Evolutionary conservation across 169 alveolate species (phyloP).

Genomic region (Theileria parva): DNA sequence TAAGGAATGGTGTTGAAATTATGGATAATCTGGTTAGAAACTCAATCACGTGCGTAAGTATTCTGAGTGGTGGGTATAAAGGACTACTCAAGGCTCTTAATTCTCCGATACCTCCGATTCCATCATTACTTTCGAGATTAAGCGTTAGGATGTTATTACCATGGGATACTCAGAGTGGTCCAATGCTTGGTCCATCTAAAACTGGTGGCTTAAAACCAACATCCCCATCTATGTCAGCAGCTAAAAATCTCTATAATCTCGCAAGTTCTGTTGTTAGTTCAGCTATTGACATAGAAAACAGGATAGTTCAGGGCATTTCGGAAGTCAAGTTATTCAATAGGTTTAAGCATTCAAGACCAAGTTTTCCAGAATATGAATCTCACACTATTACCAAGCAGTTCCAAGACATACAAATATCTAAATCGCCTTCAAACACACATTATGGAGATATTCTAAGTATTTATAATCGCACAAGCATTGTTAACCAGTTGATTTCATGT

Average conservation of each 20-base stretch:
- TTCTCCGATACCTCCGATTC: constrained; percentile 18
- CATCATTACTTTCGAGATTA: constrained; percentile 5
- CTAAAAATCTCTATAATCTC: neutral
- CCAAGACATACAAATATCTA: neutral
- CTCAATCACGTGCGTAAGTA: constrained; percentile 43
- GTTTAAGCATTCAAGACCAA: neutral
- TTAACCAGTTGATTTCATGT: neutral
- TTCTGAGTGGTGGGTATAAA: constrained; percentile 53
- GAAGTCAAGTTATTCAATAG: constrained; percentile 10
- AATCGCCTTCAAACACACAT: neutral
- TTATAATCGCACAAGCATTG: neutral
- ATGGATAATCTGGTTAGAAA: constrained; percentile 12
- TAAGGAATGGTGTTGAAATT: constrained; percentile 36
- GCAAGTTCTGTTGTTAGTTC: neutral
- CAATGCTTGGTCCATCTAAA: neutral
- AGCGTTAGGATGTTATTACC: neutral
- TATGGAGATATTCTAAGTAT: too few species aligned
- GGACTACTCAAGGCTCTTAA: constrained; percentile 31
- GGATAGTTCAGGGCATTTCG: constrained; percentile 19
- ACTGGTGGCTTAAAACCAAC: neutral
- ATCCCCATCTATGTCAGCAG: neutral
- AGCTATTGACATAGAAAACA: constrained; percentile 12
- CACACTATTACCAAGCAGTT: neutral
- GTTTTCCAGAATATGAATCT: neutral
- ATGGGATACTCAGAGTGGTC: neutral